These are phyloP conservation scores for Candida pseudoglaebosa DNA, from an alignment of 805 yeast genomes.

Conservation along the genomic window DNA sequence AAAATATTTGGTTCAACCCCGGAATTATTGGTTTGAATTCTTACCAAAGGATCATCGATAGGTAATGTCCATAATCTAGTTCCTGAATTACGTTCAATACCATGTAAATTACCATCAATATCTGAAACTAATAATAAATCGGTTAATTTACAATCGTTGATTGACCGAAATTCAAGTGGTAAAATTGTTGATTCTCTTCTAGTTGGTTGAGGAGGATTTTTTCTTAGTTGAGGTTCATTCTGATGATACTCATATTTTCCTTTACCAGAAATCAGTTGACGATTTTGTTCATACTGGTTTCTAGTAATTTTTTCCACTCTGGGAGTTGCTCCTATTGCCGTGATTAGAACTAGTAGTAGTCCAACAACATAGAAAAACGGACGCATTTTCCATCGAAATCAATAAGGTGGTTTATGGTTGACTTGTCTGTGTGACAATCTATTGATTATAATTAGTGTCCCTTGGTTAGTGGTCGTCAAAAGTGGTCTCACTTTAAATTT, in stretches of 20 bases:
- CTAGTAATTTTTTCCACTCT: conserved; percentile 6
- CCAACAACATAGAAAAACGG: not conserved
- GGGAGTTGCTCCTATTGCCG: conserved; percentile 1
- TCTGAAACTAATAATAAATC: conserved; percentile 69
- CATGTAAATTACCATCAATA: conserved; percentile 84
- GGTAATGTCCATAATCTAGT: conserved; percentile 71
- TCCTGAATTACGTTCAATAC: conserved; percentile 72
- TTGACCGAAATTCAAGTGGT: conserved; percentile 36
- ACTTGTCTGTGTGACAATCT: too few species aligned
- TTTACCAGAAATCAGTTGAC: too few species aligned
- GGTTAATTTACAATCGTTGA: conserved; percentile 48
- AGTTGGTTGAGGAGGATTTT: not conserved
- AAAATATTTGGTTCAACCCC: conserved; percentile 32
- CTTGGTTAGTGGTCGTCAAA: too few species aligned
- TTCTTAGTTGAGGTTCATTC: conserved; percentile 1
- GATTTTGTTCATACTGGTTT: conserved; percentile 1
- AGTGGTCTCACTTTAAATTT: too few species aligned
- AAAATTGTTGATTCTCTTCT: conserved; percentile 16
- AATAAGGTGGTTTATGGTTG: too few species aligned
- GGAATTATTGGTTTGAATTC: conserved; percentile 25
- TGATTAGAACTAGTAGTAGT: not conserved
- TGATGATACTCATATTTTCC: conserved; percentile 4
- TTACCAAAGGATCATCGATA: conserved; percentile 61
- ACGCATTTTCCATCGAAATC: conserved; percentile 5
- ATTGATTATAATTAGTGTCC: too few species aligned